These are phyloP conservation scores for Panicum virgatum DNA, from an alignment of 202 grass and related monocot genomes.

Conservation along the genomic window DNA sequence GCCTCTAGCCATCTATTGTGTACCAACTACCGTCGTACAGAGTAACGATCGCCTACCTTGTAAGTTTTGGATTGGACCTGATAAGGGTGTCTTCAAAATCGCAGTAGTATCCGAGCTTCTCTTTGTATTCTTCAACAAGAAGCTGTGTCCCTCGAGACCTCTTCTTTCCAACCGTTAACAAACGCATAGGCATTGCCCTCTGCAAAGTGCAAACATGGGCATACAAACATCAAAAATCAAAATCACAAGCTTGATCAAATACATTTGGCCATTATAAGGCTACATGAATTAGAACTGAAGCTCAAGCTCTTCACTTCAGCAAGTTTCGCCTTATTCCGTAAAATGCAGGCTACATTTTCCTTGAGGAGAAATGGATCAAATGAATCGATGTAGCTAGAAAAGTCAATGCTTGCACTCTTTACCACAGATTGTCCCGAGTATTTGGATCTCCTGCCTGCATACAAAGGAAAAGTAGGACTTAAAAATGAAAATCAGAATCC, in stretches of 20 bases:
- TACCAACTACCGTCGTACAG: background rate
- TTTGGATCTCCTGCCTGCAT: conserved; percentile 63
- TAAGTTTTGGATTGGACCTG: conserved; percentile 82
- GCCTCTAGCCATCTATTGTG: background rate
- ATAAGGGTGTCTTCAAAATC: conserved; percentile 61
- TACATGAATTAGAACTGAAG: background rate
- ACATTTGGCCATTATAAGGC: background rate
- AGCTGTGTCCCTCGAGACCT: conserved; percentile 77
- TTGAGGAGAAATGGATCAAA: background rate
- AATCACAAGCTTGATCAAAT: background rate
- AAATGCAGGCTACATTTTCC: background rate
- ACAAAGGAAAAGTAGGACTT: background rate
- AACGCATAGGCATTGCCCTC: conserved; percentile 77
- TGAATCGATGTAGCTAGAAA: background rate
- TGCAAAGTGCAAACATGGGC: conserved; percentile 37
- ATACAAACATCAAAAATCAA: background rate
- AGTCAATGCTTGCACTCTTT: background rate
- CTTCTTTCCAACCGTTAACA: conserved; percentile 86
- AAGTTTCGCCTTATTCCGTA: background rate
- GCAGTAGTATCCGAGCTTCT: conserved; percentile 77
- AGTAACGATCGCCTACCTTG: conserved; percentile 46
- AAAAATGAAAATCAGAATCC: background rate
- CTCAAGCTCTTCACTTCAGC: background rate
- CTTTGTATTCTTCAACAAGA: conserved; percentile 81
- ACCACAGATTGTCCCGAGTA: conserved; percentile 83